phyloP scores from a whole-genome alignment of 129 eudicot species.

The Tanacetum coccineum region DNA sequence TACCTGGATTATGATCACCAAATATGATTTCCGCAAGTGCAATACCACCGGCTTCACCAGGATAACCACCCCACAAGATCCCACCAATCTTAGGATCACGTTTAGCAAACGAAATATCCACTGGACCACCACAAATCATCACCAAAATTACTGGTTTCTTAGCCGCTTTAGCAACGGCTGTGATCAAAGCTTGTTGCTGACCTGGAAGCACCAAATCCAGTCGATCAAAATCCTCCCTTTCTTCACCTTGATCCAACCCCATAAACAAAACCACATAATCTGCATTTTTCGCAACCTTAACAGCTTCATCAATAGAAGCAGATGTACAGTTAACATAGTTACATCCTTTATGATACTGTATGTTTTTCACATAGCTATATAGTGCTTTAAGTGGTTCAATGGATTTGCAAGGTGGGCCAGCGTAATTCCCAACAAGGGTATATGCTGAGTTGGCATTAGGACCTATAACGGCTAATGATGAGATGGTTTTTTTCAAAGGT shows the following conservation, averaged over 20 bases:
- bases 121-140: slow-evolving; percentile 89
- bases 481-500: slow-evolving; percentile 58
- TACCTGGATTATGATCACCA: slow-evolving; percentile 98
- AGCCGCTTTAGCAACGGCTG: slow-evolving; percentile 61
- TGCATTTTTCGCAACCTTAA: slow-evolving; percentile 43
- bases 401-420: slow-evolving; percentile 82
- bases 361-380: slow-evolving; percentile 36
- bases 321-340: slow-evolving; percentile 51
- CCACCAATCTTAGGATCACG: slow-evolving; percentile 74
- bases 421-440: slow-evolving; percentile 80
- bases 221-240: slow-evolving; percentile 75
- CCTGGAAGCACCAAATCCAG: slow-evolving; percentile 69
- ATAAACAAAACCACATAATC: slow-evolving; percentile 82
- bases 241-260: slow-evolving; percentile 91
- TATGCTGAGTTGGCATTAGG: slow-evolving; percentile 69
- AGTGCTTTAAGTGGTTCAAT: slow-evolving; percentile 56
- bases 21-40: slow-evolving; percentile 77
- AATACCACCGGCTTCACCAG: slow-evolving; percentile 91
- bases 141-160: slow-evolving; percentile 76
- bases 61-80: slow-evolving; percentile 96
- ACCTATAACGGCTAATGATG: slow-evolving; percentile 79
- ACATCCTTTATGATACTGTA: slow-evolving; percentile 53
- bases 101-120: slow-evolving; percentile 77
- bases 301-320: slow-evolving; percentile 46
- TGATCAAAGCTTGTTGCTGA: slow-evolving; percentile 54